Conservation (phyloP, 2,329 filamentous ascomycete species). For the Microcyclospora tardicrescens region DNA sequence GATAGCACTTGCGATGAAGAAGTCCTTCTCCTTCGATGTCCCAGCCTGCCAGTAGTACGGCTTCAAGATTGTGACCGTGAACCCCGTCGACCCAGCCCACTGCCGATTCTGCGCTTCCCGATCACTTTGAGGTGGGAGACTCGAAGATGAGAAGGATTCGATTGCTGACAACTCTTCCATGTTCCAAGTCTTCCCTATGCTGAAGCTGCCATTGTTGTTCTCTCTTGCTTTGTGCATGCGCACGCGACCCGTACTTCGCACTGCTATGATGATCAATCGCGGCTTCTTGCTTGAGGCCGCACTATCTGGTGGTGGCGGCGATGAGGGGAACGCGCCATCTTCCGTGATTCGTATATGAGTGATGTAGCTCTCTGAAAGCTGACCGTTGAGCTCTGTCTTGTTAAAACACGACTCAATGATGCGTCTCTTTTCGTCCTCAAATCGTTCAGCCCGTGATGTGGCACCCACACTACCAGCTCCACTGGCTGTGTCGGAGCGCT, state of each 20-base stretch:
- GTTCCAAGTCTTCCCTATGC: slow-evolving; percentile 96
- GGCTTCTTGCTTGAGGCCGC: slow-evolving; percentile 66
- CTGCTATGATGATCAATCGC: slow-evolving; percentile 82
- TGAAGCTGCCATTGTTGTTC: slow-evolving; percentile 86
- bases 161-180: slow-evolving; percentile 78
- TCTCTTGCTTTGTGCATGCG: slow-evolving; percentile 95
- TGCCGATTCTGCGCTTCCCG: slow-evolving; percentile 50
- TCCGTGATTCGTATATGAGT: slow-evolving; percentile 89
- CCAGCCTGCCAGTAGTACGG: slow-evolving; percentile 95
- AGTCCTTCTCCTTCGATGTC: slow-evolving; percentile 92
- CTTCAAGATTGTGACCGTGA: slow-evolving; percentile 79
- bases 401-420: slow-evolving; percentile 91
- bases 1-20: slow-evolving; percentile 90
- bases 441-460: slow-evolving; percentile 56
- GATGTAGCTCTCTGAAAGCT: slow-evolving; percentile 85
- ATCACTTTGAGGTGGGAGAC: slow-evolving; percentile 36
- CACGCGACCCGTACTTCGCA: slow-evolving; percentile 81
- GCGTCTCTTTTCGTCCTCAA: slow-evolving; percentile 91
- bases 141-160: slow-evolving; percentile 56
- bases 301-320: slow-evolving; percentile 71
- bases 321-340: slow-evolving; percentile 69
- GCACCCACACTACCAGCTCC: background rate
- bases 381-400: slow-evolving; percentile 78
- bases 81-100: slow-evolving; percentile 75
- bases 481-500: background rate